Base-by-base conservation (phyloP, 371 early-diverging fungal species). In the Lichtheimia ornata region DNA sequence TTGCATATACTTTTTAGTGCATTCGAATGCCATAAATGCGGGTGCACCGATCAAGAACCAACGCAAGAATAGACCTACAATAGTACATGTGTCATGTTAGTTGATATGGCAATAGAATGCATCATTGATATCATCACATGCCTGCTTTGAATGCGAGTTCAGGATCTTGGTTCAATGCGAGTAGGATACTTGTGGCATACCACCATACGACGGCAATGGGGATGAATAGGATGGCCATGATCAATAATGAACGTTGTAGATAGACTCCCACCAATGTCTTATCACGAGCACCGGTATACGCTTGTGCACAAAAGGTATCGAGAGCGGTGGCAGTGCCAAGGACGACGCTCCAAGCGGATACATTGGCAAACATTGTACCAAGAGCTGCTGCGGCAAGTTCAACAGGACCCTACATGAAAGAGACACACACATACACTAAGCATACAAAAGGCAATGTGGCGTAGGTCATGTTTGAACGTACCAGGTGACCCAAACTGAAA, bases 261-360 rank as follows among this genome's bases (percentile, higher is more conserved):
- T 94, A 90, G 11, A 92, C 74, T 11, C 96, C 95, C 7, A 93
- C 73, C 12, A 87, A 68, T 35, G 84, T 84, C 52, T 82, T 83
- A 73, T 94, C 91, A 27, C 65, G 69, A 11, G 87, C 74, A 0
- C 86, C 93, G 0, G 96, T 94, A 71, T 81, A 92, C 18, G 92
- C 84, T 74, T 97, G 96, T 18, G 91, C 87, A 63, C 94, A 94
- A 45, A 97, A 77, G 4, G 95, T 94, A 69, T 97, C 96, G 18
- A 97, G 76, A 0, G 92, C 95, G 0, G 93, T 86, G 4, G 91
- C 86, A 51, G 88, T 79, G 27, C 93, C 94, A 28, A 89, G 84
- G 9, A 89, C 86, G 35, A 94, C 73, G 12, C 91, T 90, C 82
- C 86, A 90, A 20, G 93, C 94, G 11, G 93, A 88, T 5, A 95